Evolutionary conservation across 129 eudicot genomes (phyloP).

Genomic region (Artemisia argyi): DNA sequence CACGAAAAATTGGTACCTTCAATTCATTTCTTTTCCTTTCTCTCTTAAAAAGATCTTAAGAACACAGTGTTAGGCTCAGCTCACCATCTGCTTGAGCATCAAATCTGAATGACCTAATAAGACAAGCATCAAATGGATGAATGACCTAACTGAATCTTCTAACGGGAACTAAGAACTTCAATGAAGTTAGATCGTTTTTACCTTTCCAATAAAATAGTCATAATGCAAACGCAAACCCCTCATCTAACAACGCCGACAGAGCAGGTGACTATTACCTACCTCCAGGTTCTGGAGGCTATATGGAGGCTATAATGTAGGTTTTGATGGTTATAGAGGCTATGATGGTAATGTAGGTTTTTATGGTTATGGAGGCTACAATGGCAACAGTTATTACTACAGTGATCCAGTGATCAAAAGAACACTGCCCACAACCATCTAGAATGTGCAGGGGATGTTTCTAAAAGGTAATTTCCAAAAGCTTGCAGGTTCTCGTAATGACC

Average conservation of each 20-base stretch:
- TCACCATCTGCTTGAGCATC: no score
- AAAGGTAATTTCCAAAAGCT: constrained; percentile 3
- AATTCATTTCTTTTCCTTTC: no score
- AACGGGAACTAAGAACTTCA: no score
- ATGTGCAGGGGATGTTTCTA: constrained; percentile 23
- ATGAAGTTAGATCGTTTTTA: no score
- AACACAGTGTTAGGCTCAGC: no score
- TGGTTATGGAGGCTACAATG: constrained; percentile 21
- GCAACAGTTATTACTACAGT: not conserved
- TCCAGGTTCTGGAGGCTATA: constrained; percentile 27
- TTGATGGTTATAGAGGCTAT: constrained; percentile 12
- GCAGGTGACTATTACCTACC: constrained; percentile 3
- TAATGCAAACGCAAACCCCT: no score
- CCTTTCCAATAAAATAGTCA: constrained; percentile 31
- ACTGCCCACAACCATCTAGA: constrained; percentile 5
- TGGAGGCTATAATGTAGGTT: not conserved
- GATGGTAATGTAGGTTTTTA: not conserved
- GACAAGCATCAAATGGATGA: no score
- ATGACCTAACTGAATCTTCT: no score
- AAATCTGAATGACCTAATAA: constrained; percentile 47
- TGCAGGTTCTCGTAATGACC: not conserved
- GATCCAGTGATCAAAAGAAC: constrained; percentile 5
- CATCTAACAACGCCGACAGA: not conserved
- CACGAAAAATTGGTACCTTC: no score
- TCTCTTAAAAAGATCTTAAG: no score